Base-by-base conservation (phyloP, 441 rosid genomes). In the Adansonia rubrostipa region DNA sequence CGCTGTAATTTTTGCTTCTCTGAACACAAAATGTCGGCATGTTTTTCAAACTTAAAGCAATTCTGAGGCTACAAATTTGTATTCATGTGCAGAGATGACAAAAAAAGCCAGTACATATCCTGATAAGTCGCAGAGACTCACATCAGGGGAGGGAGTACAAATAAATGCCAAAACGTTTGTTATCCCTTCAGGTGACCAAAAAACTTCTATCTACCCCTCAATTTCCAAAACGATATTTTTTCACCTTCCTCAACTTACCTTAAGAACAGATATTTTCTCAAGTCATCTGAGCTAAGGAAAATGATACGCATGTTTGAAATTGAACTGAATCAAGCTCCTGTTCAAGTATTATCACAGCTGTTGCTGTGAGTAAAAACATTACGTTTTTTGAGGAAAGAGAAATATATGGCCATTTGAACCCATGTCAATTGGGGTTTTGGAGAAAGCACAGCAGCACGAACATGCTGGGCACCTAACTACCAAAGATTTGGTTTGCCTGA, bases 171-270 rank as follows among this genome's bases (percentile, higher is more conserved):
- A 65, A 65, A 51, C 77, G 47, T 72, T 74, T 51, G 84, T 48
- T 71, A 58, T 78, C 48, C 50, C 72, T 44, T 78, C 80, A 75
- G 77, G 77, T 79, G 66, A 28, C 9, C 15, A 61, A 36, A 54
- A 44, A 3, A 5, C 19, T 36, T 19, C 68, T 4, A 9, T 22
- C 51, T 19, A 9, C 60, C 44, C 44, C 13, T 8, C 57, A 15
- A 13, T 53, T 53, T 53, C 57, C 57, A 13, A 47, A 11, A 48
- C 40, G 20, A 48, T 53, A 11, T 17, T 42, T 73, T 10, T 54
- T 36, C 64, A 7, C 24, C 15, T 28, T 9, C 11, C 60, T 28
- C 61, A 28, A 2, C 10, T 15, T 15, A 36, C 19, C 68, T 53
- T 53, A 14, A 5, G 15, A 15, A 13, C 6, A 53, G 6, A 53